Evolutionary conservation across 306 rosid genomes (phyloP).

Genomic region (Senna siamea): DNA sequence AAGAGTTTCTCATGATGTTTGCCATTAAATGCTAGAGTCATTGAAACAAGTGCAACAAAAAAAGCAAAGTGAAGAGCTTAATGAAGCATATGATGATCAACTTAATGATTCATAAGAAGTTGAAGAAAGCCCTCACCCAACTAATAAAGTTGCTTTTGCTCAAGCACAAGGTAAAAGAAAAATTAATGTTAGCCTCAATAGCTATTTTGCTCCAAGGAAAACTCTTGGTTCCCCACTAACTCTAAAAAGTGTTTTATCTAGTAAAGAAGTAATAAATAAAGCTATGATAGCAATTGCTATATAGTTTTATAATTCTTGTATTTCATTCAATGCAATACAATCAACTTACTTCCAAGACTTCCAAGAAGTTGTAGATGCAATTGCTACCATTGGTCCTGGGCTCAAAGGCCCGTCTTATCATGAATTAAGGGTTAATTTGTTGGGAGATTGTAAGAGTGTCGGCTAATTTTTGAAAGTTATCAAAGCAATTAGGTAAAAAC

Average conservation of each 20-base stretch:
- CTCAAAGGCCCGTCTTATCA: background rate
- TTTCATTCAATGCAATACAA: background rate
- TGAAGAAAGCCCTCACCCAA: too few species aligned
- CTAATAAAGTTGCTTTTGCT: too few species aligned
- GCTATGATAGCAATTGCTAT: background rate
- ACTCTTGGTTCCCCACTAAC: background rate
- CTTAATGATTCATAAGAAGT: too few species aligned
- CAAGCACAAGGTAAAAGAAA: too few species aligned
- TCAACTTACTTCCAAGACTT: background rate
- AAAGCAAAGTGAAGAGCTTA: too few species aligned
- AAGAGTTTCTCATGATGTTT: too few species aligned
- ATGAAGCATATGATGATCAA: too few species aligned
- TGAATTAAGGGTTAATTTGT: background rate
- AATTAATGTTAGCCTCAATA: background rate
- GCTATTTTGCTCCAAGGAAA: background rate
- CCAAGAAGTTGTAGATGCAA: background rate
- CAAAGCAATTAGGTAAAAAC: background rate
- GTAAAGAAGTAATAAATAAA: background rate
- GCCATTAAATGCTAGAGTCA: too few species aligned
- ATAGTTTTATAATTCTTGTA: background rate
- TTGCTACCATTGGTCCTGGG: background rate
- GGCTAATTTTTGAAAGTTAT: background rate
- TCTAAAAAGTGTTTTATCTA: background rate
- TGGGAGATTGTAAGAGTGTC: background rate
- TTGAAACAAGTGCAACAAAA: too few species aligned